Percentiles rank a stretch among this genome's conserved stretches.
Evolutionary conservation across 164 flowering plant genomes (phyloP).

Genomic region (Echeveria elegans): DNA sequence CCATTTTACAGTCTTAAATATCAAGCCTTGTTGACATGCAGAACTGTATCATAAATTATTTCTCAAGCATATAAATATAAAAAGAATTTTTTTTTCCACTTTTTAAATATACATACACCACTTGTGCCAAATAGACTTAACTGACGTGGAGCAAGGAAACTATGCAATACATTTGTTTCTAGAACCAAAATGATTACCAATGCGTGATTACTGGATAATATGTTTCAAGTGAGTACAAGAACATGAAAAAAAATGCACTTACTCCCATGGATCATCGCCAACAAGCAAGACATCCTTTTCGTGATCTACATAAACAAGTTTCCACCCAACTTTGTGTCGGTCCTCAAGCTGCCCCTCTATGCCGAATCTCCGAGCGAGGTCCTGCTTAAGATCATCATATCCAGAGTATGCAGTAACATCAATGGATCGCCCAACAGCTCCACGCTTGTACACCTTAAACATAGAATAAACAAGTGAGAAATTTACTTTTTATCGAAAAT

Average conservation of each 20-base stretch:
- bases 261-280: slow-evolving; percentile 99
- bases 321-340: slow-evolving; percentile 79
- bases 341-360: slow-evolving; percentile 97
- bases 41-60: background rate
- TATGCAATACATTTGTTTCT: background rate
- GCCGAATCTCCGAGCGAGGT: slow-evolving; percentile 93
- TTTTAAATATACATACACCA: no score
- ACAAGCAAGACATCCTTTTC: slow-evolving; percentile 87
- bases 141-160: background rate
- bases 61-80: background rate
- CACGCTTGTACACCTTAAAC: slow-evolving; percentile 85
- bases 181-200: background rate
- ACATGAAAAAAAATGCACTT: slow-evolving; percentile 27
- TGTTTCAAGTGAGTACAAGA: background rate
- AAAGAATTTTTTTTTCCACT: no score
- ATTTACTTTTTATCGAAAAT: background rate
- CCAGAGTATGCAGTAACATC: slow-evolving; percentile 82
- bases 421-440: slow-evolving; percentile 96
- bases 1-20: no score
- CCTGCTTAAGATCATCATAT: slow-evolving; percentile 91
- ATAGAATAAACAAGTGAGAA: slow-evolving; percentile 10
- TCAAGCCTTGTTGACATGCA: background rate
- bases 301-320: slow-evolving; percentile 91
- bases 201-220: background rate
- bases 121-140: background rate